These are phyloP conservation scores for Tylopilus subfusipes DNA, from an alignment of 768 basidiomycete species.

Conservation along the genomic window DNA sequence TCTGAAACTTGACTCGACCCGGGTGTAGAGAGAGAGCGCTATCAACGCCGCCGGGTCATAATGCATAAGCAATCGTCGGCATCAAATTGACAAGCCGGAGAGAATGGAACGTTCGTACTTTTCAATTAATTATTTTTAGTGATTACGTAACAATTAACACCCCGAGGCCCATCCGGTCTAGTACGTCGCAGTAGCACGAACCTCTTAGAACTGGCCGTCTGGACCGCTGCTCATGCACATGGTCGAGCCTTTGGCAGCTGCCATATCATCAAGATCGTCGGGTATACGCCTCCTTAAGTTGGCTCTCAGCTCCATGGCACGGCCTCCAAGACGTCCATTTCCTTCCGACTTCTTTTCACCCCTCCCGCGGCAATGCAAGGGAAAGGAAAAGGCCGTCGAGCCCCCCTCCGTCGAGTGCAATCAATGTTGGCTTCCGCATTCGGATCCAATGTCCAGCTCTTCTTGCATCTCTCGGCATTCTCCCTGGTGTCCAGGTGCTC, in stretches of 20 bases:
- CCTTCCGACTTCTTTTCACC: conserved; percentile 55
- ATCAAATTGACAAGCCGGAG: conserved; percentile 6
- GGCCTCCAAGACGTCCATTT: conserved; percentile 32
- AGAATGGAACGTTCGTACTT: background rate
- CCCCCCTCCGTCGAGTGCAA: conserved; percentile 27
- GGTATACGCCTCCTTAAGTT: conserved; percentile 27
- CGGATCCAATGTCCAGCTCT: conserved; percentile 37
- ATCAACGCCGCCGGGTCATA: background rate
- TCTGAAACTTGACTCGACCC: conserved; percentile 20
- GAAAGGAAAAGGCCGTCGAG: conserved; percentile 46
- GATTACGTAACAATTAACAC: conserved; percentile 19
- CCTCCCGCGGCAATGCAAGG: conserved; percentile 47
- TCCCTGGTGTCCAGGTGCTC: conserved; percentile 46
- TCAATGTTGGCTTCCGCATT: conserved; percentile 19
- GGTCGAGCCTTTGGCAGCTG: conserved; percentile 61
- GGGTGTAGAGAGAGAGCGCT: conserved; percentile 15
- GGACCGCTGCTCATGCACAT: conserved; percentile 46
- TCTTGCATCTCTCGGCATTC: conserved; percentile 47
- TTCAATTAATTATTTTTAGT: background rate
- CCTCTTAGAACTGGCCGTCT: background rate
- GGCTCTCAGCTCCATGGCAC: conserved; percentile 29
- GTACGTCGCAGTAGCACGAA: background rate
- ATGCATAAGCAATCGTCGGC: conserved; percentile 2
- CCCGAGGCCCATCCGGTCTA: background rate
- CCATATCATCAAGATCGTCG: conserved; percentile 40